A percentile compares a stretch with the other conserved stretches of the same genome.
phyloP scores from a whole-genome alignment of 208 protist species.

The Balamuthia mandrillaris region DNA sequence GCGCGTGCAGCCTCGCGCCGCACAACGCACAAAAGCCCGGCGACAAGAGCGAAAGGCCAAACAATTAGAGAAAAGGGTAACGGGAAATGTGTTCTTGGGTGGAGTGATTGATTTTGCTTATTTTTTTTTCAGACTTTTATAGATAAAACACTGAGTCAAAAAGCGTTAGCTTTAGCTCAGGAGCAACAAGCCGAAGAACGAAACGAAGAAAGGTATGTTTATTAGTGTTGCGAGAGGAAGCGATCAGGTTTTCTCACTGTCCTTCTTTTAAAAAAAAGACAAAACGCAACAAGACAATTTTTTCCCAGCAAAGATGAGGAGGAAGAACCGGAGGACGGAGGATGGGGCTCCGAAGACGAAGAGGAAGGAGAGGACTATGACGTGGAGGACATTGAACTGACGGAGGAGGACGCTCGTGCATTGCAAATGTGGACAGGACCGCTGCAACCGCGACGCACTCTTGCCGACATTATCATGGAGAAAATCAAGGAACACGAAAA shows the following conservation, averaged over 20 bases:
- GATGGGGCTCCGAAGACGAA: slow-evolving; percentile 37
- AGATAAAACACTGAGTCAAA: slow-evolving; percentile 20
- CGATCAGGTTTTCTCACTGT: not conserved
- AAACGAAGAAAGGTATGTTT: not conserved
- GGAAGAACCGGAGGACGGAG: not conserved
- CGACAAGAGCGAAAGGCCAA: not conserved
- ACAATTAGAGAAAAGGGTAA: not conserved
- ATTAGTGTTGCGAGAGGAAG: not conserved
- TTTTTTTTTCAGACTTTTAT: slow-evolving; percentile 9
- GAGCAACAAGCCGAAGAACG: slow-evolving; percentile 20
- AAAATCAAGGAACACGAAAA: slow-evolving; percentile 40
- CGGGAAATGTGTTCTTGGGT: not conserved
- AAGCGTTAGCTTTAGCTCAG: slow-evolving; percentile 13
- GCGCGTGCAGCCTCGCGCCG: not conserved
- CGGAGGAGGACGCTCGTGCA: not conserved
- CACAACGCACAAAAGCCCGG: not conserved
- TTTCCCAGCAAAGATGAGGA: no score
- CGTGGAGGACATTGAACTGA: slow-evolving; percentile 12
- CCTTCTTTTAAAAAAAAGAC: not conserved
- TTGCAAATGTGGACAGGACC: not conserved
- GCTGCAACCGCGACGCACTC: slow-evolving; percentile 8
- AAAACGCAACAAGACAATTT: not conserved
- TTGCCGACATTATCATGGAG: slow-evolving; percentile 45
- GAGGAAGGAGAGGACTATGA: slow-evolving; percentile 42
- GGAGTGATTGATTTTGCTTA: not conserved